Base-by-base conservation (phyloP, 129 eudicot species). In the Flaveria brownii region DNA sequence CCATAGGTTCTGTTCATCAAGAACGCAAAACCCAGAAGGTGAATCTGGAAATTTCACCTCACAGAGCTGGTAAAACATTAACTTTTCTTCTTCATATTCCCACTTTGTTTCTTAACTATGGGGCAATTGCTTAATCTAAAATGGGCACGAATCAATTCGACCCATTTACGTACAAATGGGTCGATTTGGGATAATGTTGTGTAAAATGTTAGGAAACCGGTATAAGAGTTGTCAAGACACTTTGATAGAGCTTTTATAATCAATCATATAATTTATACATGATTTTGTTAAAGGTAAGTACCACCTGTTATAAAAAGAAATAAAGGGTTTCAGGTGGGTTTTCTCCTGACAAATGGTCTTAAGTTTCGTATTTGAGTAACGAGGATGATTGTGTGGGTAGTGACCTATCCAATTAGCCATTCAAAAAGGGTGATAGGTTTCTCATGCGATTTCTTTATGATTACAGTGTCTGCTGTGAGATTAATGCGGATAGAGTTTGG, bases 401-500 rank as follows among this genome's bases (percentile, higher is more conserved):
- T 28, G 4, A 28, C 30, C 30, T 5, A 13, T 28, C 36, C 36
- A 30, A 30, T 3, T 30, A 30, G 36, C 4, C 3, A 3, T 30
- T 30, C 5, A 30, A 30, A 28, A 30, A 30, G 54, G 3, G 61
- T 61, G 68, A 30, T 63, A 71, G 49, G 55, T 70, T 76, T 33
- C 75, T 65, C 23, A 70, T 46, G 43, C 68, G 41, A 52, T 33
- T 70, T 70, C 61, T 33, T 26, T 67, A 28, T 64, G 68, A 66
- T 75, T 39, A 43, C 72, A 93, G 98, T 93, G 74, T 87, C 98
- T 56, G 96, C 98, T 1, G 98, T 93, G 83, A 88, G 98, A 72
- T 81, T 93, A 87, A 90, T 93, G 98, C 87, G 98, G 63, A 93
- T 93, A 80, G 91, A 93, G 86, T 70, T 88, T n/a, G 98, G 98